Evolutionary conservation across 371 early-diverging fungal species (phyloP).

Genomic region (Mortierella sp.): DNA sequence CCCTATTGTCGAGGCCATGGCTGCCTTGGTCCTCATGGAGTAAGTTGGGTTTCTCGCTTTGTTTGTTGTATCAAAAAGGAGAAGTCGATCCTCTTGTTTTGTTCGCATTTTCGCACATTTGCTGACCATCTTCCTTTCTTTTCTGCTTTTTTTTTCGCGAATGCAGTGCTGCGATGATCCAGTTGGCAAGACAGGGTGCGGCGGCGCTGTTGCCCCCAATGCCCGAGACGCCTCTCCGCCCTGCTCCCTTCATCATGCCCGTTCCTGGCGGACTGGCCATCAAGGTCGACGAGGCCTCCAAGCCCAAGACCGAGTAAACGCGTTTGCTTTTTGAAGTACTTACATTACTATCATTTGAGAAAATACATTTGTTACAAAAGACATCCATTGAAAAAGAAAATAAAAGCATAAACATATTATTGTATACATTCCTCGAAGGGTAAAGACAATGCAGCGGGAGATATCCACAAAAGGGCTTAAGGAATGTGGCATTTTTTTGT

Average conservation of each 20-base stretch:
- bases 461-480: too few relatives aligned
- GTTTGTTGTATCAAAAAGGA: not conserved
- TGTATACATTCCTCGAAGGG: not conserved
- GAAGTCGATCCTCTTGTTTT: not conserved
- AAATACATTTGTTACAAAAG: conserved; percentile 2
- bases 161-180: conserved; percentile 70
- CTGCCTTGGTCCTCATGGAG: conserved; percentile 95
- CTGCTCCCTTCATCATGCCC: conserved; percentile 52
- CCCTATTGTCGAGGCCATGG: conserved; percentile 98
- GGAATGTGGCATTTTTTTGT: not conserved
- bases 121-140: not conserved
- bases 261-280: conserved; percentile 53
- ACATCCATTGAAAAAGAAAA: not conserved
- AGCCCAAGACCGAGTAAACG: conserved; percentile 57
- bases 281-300: conserved; percentile 51
- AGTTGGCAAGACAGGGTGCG: conserved; percentile 74
- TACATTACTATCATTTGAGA: too few relatives aligned
- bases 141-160: not conserved
- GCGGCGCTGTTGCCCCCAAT: conserved; percentile 67
- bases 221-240: conserved; percentile 56
- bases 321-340: too few relatives aligned
- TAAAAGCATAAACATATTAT: not conserved
- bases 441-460: too few relatives aligned
- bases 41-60: conserved; percentile 52
- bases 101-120: not conserved